Conservation (phyloP, 2,329 filamentous ascomycete species). For the Cytospora schulzeri region DNA sequence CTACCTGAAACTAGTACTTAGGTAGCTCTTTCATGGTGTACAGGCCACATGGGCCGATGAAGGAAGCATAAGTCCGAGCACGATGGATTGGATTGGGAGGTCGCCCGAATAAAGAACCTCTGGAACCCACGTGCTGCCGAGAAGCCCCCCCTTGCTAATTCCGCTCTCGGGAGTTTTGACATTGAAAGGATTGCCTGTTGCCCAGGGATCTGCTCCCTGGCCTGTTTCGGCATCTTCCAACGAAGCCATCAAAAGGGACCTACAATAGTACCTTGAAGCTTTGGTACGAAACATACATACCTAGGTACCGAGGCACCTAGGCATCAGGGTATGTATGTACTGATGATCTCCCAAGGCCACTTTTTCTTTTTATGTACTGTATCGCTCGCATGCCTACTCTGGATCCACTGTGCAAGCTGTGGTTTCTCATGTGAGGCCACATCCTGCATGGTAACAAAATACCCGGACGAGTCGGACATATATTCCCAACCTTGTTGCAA, state of each 20-base stretch:
- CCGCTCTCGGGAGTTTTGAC: slow-evolving; percentile 10
- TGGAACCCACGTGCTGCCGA: neutral
- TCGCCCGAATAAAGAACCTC: too few relatives aligned
- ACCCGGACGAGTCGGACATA: neutral
- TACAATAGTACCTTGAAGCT: too few relatives aligned
- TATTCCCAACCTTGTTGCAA: neutral
- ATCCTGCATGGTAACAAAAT: neutral
- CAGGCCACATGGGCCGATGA: slow-evolving; percentile 2
- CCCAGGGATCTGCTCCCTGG: neutral
- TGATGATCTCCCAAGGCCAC: neutral
- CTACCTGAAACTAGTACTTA: too few relatives aligned
- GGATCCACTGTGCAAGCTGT: neutral
- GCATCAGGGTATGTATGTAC: too few relatives aligned
- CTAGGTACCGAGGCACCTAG: too few relatives aligned
- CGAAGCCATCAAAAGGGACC: neutral
- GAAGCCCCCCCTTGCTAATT: neutral
- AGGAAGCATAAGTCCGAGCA: slow-evolving; percentile 2
- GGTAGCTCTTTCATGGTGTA: too few relatives aligned
- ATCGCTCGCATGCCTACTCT: neutral
- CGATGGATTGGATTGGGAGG: neutral
- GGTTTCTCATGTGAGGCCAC: neutral
- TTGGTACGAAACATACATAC: too few relatives aligned
- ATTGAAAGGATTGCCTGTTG: slow-evolving; percentile 4
- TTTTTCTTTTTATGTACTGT: neutral
- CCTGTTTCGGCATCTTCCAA: slow-evolving; percentile 8